phyloP scores from a whole-genome alignment of 345 rosid species.

The Corchorus olitorius region DNA sequence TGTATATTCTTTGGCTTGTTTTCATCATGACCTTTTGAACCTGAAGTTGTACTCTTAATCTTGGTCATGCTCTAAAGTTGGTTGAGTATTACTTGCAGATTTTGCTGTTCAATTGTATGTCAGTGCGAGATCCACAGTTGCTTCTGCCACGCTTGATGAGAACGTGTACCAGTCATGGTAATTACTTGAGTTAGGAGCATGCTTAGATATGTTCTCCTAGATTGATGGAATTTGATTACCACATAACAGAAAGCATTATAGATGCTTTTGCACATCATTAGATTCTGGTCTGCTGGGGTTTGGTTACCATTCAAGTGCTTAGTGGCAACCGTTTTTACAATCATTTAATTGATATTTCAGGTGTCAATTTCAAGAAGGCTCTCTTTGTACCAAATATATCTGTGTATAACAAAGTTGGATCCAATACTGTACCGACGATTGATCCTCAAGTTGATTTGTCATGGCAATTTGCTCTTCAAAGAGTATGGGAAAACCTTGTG shows the following conservation, averaged over 20 bases:
- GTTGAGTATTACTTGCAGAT: conserved; percentile 54
- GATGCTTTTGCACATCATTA: conserved; percentile 11
- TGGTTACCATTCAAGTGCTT: not conserved
- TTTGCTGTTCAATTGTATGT: conserved; percentile 91
- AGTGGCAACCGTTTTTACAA: not conserved
- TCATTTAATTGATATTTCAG: conserved; percentile 38
- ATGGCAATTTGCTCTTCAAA: conserved; percentile 84
- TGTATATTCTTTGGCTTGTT: not conserved
- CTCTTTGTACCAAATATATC: conserved; percentile 88
- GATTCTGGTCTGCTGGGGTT: not conserved
- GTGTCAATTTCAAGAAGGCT: conserved; percentile 81
- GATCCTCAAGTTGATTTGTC: conserved; percentile 61
- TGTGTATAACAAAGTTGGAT: conserved; percentile 80
- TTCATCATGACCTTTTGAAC: not conserved
- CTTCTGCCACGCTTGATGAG: conserved; percentile 68
- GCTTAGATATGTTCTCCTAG: conserved; percentile 12
- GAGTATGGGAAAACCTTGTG: conserved; percentile 72
- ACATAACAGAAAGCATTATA: not conserved
- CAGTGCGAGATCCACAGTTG: conserved; percentile 83
- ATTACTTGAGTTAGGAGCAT: conserved; percentile 17
- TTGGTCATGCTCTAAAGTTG: conserved; percentile 16
- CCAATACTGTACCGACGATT: conserved; percentile 46
- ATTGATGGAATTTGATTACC: not conserved
- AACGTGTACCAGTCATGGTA: conserved; percentile 59
- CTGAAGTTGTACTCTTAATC: not conserved